Percentiles rank a stretch among this genome's conserved stretches.
Conservation (phyloP, 2,329 filamentous ascomycete species). For the Aureobasidium namibiae region DNA sequence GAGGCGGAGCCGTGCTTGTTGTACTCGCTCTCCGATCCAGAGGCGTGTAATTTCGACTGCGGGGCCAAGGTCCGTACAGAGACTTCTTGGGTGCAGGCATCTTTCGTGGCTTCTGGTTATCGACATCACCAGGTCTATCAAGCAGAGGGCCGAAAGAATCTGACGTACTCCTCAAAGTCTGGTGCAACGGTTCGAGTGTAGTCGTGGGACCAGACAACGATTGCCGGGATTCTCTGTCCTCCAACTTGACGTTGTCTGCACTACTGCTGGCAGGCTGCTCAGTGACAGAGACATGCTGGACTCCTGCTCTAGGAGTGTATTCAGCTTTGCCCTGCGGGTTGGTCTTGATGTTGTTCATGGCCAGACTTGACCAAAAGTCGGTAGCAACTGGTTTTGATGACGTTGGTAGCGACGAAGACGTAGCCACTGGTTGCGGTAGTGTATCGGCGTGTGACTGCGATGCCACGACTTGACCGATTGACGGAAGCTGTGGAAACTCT, state of each 20-base stretch:
- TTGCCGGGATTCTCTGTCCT: neutral
- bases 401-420: neutral
- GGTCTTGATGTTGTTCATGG: neutral
- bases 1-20: neutral
- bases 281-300: neutral
- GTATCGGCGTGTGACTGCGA: neutral
- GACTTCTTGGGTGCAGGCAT: conserved; percentile 10
- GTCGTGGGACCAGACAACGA: neutral
- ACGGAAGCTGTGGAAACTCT: neutral
- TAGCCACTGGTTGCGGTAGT: neutral
- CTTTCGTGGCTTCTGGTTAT: neutral
- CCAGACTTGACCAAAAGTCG: conserved; percentile 14
- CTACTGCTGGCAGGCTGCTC: neutral
- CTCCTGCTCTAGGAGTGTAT: neutral
- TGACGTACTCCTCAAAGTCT: neutral
- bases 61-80: conserved; percentile 9
- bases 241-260: neutral
- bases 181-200: neutral
- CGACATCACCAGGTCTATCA: neutral
- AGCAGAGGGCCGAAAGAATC: conserved; percentile 10
- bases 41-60: conserved; percentile 10
- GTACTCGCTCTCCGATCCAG: conserved; percentile 8
- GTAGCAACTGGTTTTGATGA: neutral
- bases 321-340: conserved; percentile 7
- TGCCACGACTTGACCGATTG: conserved; percentile 5